Evolutionary conservation across 1,284 basidiomycete species (phyloP).

Genomic region (Naganishia liquefaciens): DNA sequence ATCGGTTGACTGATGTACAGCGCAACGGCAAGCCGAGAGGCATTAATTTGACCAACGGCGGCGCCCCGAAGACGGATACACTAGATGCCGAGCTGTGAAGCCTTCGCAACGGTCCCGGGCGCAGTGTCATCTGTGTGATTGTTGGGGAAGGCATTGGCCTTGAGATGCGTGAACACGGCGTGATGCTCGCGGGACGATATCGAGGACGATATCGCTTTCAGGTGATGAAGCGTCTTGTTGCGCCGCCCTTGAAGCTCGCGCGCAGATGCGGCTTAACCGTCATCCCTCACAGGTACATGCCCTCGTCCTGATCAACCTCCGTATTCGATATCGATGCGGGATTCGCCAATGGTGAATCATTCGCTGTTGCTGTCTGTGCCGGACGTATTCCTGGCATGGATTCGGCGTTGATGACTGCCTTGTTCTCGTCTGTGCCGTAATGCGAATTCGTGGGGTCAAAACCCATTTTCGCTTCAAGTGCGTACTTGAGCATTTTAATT

Average conservation of each 20-base stretch:
- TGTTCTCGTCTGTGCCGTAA: constrained; percentile 8
- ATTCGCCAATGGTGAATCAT: no score
- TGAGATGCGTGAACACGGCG: background rate
- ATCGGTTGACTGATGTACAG: no score
- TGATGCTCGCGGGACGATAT: no score
- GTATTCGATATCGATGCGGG: no score
- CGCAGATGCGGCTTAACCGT: background rate
- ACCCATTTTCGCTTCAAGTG: constrained; percentile 28
- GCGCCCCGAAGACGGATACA: no score
- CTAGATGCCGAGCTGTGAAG: no score
- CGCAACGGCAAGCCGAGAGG: no score
- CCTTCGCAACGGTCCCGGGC: no score
- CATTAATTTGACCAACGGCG: no score
- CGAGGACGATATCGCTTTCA: no score
- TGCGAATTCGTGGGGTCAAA: constrained; percentile 27
- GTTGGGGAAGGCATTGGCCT: background rate
- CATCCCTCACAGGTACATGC: constrained; percentile 14
- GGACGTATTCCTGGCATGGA: no score
- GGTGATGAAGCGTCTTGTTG: no score
- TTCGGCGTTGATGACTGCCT: background rate
- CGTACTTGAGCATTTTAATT: constrained; percentile 27
- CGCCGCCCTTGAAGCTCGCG: background rate
- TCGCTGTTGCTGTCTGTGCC: background rate
- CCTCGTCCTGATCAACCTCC: background rate
- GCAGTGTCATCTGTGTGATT: background rate